Conservation (phyloP, 129 eudicot genomes). For the Lonicera japonica region DNA sequence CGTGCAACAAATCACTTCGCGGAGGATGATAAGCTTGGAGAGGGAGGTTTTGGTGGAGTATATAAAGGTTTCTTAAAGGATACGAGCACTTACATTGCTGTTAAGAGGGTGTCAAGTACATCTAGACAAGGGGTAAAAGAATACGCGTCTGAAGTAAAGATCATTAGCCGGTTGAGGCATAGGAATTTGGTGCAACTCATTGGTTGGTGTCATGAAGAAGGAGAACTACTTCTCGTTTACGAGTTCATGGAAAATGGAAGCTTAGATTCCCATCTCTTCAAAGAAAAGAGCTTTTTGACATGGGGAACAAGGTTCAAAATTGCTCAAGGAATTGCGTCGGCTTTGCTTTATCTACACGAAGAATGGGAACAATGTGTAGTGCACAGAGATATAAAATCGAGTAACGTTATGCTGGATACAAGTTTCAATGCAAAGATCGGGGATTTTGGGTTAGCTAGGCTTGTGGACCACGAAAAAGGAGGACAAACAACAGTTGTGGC, state of each 20-base stretch:
- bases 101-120: conserved; percentile 26
- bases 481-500: conserved; percentile 22
- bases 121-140: conserved; percentile 31
- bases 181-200: conserved; percentile 33
- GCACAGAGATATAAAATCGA: conserved; percentile 34
- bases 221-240: conserved; percentile 23
- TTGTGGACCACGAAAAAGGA: conserved; percentile 39
- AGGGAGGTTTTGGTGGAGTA: conserved; percentile 37
- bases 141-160: conserved; percentile 17
- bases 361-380: conserved; percentile 36
- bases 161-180: conserved; percentile 32
- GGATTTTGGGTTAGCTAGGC: conserved; percentile 34
- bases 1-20: conserved; percentile 20
- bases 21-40: conserved; percentile 29
- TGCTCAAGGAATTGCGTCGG: conserved; percentile 28
- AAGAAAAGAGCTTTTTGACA: conserved; percentile 18
- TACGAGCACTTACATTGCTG: conserved; percentile 14
- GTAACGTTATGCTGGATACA: conserved; percentile 17
- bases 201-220: conserved; percentile 34
- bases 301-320: conserved; percentile 30
- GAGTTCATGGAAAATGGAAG: conserved; percentile 40
- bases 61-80: conserved; percentile 28
- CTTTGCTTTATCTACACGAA: conserved; percentile 29
- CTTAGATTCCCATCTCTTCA: conserved; percentile 39
- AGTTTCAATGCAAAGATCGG: conserved; percentile 28